These are phyloP conservation scores for Phylloporus sp. DNA, from an alignment of 768 basidiomycete genomes.

Conservation along the genomic window DNA sequence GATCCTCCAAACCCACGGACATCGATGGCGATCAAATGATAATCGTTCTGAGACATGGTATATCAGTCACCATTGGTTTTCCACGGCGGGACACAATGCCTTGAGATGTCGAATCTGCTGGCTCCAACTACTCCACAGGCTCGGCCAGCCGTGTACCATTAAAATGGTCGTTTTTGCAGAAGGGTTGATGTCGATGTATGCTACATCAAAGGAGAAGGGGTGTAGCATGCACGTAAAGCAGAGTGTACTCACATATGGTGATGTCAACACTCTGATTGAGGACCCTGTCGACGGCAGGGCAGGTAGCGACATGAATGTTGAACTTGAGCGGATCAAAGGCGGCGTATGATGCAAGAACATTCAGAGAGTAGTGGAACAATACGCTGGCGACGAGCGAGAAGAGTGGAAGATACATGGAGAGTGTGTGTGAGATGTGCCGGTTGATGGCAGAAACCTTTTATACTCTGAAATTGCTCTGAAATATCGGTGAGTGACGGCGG, in stretches of 20 bases:
- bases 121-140: conserved; percentile 73
- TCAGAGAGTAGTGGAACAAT: background rate
- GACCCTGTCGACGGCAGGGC: conserved; percentile 41
- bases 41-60: conserved; percentile 43
- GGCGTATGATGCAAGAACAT: background rate
- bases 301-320: conserved; percentile 32
- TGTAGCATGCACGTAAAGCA: conserved; percentile 3
- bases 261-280: conserved; percentile 35
- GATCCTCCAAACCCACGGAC: conserved; percentile 71
- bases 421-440: background rate
- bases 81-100: conserved; percentile 26
- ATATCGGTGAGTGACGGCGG: background rate
- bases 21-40: conserved; percentile 59
- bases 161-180: conserved; percentile 48
- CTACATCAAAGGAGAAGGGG: conserved; percentile 28
- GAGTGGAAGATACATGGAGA: conserved; percentile 3
- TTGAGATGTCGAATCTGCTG: conserved; percentile 66
- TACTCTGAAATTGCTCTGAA: background rate
- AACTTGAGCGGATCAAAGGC: conserved; percentile 40
- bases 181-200: conserved; percentile 64
- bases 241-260: conserved; percentile 41
- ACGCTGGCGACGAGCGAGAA: background rate
- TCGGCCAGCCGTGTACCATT: conserved; percentile 79
- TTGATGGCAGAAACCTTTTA: background rate
- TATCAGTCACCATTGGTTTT: background rate